Evolutionary conservation across 2,329 filamentous ascomycete genomes (phyloP).

Genomic region (Sarocladiaceae sp.): DNA sequence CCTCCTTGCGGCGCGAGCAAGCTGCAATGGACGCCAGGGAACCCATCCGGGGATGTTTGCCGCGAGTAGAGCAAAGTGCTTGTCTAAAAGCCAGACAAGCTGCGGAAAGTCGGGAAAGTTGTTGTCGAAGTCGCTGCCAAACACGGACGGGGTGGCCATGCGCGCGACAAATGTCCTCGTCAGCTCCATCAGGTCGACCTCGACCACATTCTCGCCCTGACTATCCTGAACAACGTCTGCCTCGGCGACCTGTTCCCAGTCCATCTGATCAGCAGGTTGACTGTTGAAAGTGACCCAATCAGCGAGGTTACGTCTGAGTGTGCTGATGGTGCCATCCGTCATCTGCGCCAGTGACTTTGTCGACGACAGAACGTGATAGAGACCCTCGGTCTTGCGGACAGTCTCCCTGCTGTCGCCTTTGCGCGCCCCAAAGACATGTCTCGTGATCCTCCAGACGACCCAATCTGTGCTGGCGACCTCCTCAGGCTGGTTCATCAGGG

Average conservation of each 20-base stretch:
- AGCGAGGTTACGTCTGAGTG: slow-evolving; percentile 23
- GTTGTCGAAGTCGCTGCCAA: slow-evolving; percentile 35
- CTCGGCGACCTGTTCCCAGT: slow-evolving; percentile 30
- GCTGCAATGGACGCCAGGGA: slow-evolving; percentile 25
- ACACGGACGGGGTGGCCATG: slow-evolving; percentile 27
- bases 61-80: slow-evolving; percentile 24
- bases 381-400: neutral
- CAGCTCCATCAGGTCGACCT: slow-evolving; percentile 27
- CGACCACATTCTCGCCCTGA: slow-evolving; percentile 21
- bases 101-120: slow-evolving; percentile 33
- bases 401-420: slow-evolving; percentile 13
- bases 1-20: slow-evolving; percentile 23
- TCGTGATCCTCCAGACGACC: no score
- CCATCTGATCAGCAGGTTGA: slow-evolving; percentile 29
- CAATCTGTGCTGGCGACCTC: slow-evolving; percentile 20
- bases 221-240: slow-evolving; percentile 23
- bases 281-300: slow-evolving; percentile 33
- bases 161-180: slow-evolving; percentile 29
- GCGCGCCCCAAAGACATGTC: slow-evolving; percentile 26
- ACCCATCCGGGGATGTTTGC: slow-evolving; percentile 25
- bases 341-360: slow-evolving; percentile 12
- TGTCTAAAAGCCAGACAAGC: slow-evolving; percentile 31
- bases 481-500: slow-evolving; percentile 23
- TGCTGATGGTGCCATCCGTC: slow-evolving; percentile 11
- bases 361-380: slow-evolving; percentile 8